Conservation (phyloP, 306 rosid species). For the Cajanus cajan region DNA sequence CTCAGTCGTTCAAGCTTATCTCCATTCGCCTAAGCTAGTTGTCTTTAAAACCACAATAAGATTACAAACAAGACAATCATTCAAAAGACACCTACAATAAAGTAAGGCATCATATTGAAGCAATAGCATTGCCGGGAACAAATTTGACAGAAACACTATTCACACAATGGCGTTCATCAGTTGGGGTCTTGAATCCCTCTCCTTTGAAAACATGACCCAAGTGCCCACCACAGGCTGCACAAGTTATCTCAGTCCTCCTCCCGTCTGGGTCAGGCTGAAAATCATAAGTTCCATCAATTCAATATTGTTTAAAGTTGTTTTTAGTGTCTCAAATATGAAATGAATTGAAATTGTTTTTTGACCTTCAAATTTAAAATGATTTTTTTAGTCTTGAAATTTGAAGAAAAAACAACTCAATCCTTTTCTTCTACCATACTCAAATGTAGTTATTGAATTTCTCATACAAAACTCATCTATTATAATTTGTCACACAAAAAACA, state of each 20-base stretch:
- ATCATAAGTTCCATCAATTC: not conserved
- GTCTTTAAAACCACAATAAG: not conserved
- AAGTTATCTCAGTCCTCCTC: conserved; percentile 84
- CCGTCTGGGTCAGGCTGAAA: conserved; percentile 88
- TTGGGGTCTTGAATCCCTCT: conserved; percentile 76
- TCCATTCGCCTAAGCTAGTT: not conserved
- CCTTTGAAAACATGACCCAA: conserved; percentile 88
- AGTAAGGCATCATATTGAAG: conserved; percentile 32
- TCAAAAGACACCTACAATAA: not conserved
- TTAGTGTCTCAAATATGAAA: too few species aligned
- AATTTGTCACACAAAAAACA: too few species aligned
- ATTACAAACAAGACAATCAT: not conserved
- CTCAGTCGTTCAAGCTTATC: not conserved
- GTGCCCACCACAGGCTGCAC: conserved; percentile 85
- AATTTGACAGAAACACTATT: conserved; percentile 82
- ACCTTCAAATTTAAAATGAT: too few species aligned
- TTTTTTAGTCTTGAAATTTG: too few species aligned
- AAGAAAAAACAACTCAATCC: too few species aligned
- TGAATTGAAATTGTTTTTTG: too few species aligned
- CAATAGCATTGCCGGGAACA: conserved; percentile 39
- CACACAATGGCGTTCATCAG: conserved; percentile 86
- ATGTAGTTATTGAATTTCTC: too few species aligned
- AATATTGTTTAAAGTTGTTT: not conserved
- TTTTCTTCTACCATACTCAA: too few species aligned
- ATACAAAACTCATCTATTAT: too few species aligned